Evolutionary conservation across 2,329 filamentous ascomycete species (phyloP), one percentile per base, ranked within the genome.

Genomic region (Ophiocordyceps polyrhachis-furcata): DNA sequence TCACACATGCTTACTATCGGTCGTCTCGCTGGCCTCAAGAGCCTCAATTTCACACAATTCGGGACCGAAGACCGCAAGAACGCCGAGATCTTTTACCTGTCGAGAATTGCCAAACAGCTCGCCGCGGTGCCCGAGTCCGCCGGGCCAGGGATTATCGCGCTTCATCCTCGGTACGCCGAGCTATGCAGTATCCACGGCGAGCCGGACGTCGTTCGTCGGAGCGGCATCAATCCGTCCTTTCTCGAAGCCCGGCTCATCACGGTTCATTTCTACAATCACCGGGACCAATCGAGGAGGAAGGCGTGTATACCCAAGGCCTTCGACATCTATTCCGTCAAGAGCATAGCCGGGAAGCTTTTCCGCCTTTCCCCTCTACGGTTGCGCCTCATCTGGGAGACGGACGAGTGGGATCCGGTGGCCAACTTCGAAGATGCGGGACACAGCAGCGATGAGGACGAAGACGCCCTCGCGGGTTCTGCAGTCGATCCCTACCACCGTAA

Each of bases 81-180:
- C 55, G 87, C 87, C 5, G 91, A 96, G 53, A 80, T 89, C 55
- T 98, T 93, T 59, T 98, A 98, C 59, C 74, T 96, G 12, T 84
- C 81, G 1, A 74, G 83, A 45, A 91, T 95, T 47, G 83, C 74
- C 12, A 79, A 78, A 49, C 83, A 91, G 56, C 67, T 95, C 37
- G 71, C 77, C 1, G 64, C 69, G 4, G 71, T 76, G 0, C 65
- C 75, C 0, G 69, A 74, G 46, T 60, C 59, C 3, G 61, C 66
- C 2, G 71, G 79, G 50, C 62, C 60, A 1, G 62, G 64, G 1
- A 70, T 93, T 0, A 58, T 83, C 3, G 61, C 58, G 0, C 62
- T 65, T 4, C 87, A 96, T 59, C 79, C 77, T 8, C 72, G 86
- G 5, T 96, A 83, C 58, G 54, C 58, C 0, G 79, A 79, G 48